Conservation (phyloP, 306 rosid genomes). For the Vigna unguiculata region DNA sequence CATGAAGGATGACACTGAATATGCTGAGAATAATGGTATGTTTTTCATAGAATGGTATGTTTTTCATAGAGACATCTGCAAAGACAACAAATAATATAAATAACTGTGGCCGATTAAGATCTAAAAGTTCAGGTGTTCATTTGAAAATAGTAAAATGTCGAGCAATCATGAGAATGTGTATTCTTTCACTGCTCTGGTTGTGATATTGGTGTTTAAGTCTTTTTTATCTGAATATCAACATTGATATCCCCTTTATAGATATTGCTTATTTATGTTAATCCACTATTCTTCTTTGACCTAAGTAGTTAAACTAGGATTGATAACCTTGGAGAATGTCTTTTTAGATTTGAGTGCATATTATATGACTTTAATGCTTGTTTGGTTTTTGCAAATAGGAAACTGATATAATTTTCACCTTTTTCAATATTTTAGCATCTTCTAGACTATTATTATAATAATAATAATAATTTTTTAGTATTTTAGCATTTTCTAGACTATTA, state of each 20-base stretch:
- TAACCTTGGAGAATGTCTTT: too few species aligned
- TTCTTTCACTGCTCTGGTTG: slow-evolving; percentile 18
- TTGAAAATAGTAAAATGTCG: too few species aligned
- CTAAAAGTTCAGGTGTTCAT: too few species aligned
- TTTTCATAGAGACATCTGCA: slow-evolving; percentile 98
- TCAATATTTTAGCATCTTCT: background rate
- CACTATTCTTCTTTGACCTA: background rate
- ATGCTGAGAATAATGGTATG: too few species aligned
- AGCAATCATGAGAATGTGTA: slow-evolving; percentile 40
- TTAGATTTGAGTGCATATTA: too few species aligned
- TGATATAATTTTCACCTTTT: background rate
- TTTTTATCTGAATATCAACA: slow-evolving; percentile 4
- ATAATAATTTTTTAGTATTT: background rate
- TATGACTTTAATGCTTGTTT: too few species aligned
- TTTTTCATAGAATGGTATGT: slow-evolving; percentile 96
- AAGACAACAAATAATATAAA: slow-evolving; percentile 97
- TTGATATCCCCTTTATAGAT: background rate
- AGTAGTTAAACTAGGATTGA: too few species aligned
- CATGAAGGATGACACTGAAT: too few species aligned
- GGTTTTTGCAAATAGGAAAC: too few species aligned
- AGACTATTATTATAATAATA: background rate
- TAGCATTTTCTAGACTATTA: background rate
- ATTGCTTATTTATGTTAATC: background rate
- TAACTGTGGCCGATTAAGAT: too few species aligned
- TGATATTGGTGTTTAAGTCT: background rate